Conservation (phyloP, 768 basidiomycete genomes). For the Tubosaeta sp. region DNA sequence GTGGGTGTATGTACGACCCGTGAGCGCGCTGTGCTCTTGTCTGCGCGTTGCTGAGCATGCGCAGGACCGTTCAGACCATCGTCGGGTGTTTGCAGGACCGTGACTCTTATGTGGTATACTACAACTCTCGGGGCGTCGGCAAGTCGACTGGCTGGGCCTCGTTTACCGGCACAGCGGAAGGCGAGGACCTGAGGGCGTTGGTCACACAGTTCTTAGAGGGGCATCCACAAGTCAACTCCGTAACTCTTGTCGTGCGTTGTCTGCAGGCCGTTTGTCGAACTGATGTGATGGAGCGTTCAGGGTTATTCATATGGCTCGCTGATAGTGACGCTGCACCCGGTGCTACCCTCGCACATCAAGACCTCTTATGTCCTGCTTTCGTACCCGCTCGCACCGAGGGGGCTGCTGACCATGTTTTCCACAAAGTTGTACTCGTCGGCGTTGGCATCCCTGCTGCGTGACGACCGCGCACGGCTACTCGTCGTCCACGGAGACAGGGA, state of each 20-base stretch:
- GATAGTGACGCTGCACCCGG: conserved; percentile 61
- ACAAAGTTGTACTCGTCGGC: conserved; percentile 48
- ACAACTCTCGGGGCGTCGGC: conserved; percentile 78
- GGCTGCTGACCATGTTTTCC: conserved; percentile 66
- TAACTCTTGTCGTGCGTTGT: conserved; percentile 57
- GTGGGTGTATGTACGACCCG: conserved; percentile 75
- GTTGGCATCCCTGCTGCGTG: conserved; percentile 46
- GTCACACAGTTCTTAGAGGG: conserved; percentile 49
- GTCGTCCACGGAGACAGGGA: conserved; percentile 66
- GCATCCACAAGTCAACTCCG: conserved; percentile 40
- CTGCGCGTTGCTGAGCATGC: not conserved
- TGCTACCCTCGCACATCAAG: conserved; percentile 44
- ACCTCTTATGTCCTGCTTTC: conserved; percentile 70
- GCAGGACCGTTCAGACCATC: conserved; percentile 41
- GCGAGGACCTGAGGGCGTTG: conserved; percentile 60
- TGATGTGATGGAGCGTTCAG: conserved; percentile 32
- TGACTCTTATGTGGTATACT: conserved; percentile 59
- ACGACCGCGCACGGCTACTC: conserved; percentile 49
- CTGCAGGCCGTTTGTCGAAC: conserved; percentile 2
- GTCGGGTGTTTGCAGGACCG: conserved; percentile 37
- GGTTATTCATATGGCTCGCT: conserved; percentile 83
- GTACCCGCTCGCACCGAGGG: conserved; percentile 68
- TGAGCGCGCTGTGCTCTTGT: conserved; percentile 35
- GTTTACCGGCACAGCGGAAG: conserved; percentile 69
- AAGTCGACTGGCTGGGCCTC: conserved; percentile 69